Conservation (phyloP, 345 rosid genomes). For the Hypericum perforatum region DNA sequence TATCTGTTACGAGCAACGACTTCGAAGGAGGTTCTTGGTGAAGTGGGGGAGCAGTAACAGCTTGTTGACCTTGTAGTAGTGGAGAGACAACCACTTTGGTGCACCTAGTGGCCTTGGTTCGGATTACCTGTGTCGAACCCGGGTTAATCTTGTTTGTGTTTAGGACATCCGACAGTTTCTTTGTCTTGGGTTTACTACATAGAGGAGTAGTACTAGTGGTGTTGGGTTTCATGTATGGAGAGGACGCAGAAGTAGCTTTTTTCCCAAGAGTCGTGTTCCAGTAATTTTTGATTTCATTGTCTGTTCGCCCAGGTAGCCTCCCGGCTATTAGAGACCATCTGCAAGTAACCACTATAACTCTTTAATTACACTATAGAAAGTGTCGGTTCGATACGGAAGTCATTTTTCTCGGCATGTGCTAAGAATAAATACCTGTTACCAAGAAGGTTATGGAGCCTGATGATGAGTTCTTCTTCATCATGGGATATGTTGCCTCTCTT, state of each 20-base stretch:
- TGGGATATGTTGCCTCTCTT: slow-evolving; percentile 44
- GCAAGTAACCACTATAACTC: neutral
- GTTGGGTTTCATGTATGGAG: slow-evolving; percentile 1
- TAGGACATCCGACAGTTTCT: neutral
- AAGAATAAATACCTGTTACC: slow-evolving; percentile 41
- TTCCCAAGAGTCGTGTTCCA: slow-evolving; percentile 50
- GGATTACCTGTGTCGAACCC: slow-evolving; percentile 12
- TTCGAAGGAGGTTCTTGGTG: slow-evolving; percentile 1
- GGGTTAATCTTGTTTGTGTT: slow-evolving; percentile 3
- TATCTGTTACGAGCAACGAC: too few relatives aligned
- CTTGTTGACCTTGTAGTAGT: neutral
- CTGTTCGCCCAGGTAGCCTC: slow-evolving; percentile 61
- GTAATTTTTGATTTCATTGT: slow-evolving; percentile 58
- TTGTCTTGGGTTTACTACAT: neutral
- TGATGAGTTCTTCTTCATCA: slow-evolving; percentile 50
- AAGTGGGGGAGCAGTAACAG: neutral
- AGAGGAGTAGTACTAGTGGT: slow-evolving; percentile 1
- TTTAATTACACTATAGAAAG: neutral
- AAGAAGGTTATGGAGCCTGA: slow-evolving; percentile 51
- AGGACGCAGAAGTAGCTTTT: slow-evolving; percentile 18
- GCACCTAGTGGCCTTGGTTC: slow-evolving; percentile 28
- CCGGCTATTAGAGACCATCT: slow-evolving; percentile 66
- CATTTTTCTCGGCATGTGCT: neutral
- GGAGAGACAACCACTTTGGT: slow-evolving; percentile 15
- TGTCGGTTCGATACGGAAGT: neutral